Percentiles rank a stretch among this genome's conserved stretches.
Evolutionary conservation across 2,329 filamentous ascomycete species (phyloP).

Genomic region (Diplodia scrobiculata): DNA sequence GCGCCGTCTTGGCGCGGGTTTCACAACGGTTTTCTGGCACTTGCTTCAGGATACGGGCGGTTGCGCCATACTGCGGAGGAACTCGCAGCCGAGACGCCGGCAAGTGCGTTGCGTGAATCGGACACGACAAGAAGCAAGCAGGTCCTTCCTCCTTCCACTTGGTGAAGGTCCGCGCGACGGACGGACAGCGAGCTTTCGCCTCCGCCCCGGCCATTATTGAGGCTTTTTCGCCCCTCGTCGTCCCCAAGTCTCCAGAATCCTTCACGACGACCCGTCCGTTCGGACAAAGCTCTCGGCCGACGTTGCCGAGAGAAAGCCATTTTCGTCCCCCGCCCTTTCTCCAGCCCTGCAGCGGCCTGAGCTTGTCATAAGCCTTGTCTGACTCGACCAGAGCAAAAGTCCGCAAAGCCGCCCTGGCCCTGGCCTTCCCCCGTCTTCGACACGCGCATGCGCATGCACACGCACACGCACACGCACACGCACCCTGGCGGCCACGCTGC

Average conservation of each 20-base stretch:
- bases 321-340: background rate
- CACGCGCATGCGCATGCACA: no score
- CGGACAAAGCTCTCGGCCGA: conserved; percentile 26
- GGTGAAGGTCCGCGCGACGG: background rate
- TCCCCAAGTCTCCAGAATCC: background rate
- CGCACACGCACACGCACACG: background rate
- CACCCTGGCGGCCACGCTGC: background rate
- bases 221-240: conserved; percentile 5
- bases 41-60: conserved; percentile 10
- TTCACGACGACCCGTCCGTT: background rate
- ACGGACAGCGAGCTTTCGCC: background rate
- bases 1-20: conserved; percentile 2
- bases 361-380: conserved; percentile 1
- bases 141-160: background rate
- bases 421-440: background rate
- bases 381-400: background rate
- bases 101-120: background rate
- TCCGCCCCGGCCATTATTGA: conserved; percentile 1
- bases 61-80: background rate
- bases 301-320: conserved; percentile 16
- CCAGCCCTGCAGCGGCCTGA: conserved; percentile 17
- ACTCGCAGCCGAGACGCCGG: conserved; percentile 5
- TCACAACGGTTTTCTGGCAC: conserved; percentile 14
- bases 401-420: background rate
- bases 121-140: no score